phyloP scores from a whole-genome alignment of 108 stramenopile genomes.

The Cylindrotheca closterium region DNA sequence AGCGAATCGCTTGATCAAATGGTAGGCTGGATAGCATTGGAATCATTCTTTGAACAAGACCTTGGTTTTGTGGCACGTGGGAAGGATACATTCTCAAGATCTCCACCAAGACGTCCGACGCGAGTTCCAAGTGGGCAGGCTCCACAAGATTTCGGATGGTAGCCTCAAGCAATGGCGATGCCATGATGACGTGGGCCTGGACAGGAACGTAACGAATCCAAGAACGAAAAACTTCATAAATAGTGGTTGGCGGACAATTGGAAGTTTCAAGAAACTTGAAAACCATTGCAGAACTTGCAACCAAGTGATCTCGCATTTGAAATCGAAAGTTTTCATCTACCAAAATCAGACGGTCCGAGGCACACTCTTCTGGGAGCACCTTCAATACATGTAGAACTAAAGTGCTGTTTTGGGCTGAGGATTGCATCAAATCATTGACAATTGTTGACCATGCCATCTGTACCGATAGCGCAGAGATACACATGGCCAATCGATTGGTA shows the following conservation, averaged over 20 bases:
- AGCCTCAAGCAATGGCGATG: conserved; percentile 29
- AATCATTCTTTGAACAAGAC: conserved; percentile 68
- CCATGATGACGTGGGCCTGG: conserved; percentile 41
- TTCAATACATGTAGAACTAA: conserved; percentile 57
- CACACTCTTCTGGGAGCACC: conserved; percentile 79
- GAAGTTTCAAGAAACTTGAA: conserved; percentile 40
- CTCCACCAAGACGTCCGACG: conserved; percentile 88
- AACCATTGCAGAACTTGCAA: conserved; percentile 40
- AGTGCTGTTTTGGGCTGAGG: conserved; percentile 18
- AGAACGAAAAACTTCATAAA: conserved; percentile 48
- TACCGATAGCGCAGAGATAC: conserved; percentile 71
- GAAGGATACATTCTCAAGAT: conserved; percentile 76
- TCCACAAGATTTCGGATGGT: conserved; percentile 29
- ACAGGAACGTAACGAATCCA: conserved; percentile 85
- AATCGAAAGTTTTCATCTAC: conserved; percentile 57
- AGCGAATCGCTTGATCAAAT: conserved; percentile 39
- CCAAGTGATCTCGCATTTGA: conserved; percentile 52
- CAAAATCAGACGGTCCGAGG: conserved; percentile 61
- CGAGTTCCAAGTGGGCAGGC: conserved; percentile 57
- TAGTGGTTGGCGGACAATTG: conserved; percentile 18
- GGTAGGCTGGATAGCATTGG: conserved; percentile 66
- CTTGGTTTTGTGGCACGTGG: conserved; percentile 44
- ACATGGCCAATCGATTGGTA: conserved; percentile 74
- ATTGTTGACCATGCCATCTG: conserved; percentile 77
- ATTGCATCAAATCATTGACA: conserved; percentile 44